Evolutionary conservation across 768 basidiomycete species (phyloP), one percentile per base, ranked within the genome.

Genomic region (Myochromella boudieri): DNA sequence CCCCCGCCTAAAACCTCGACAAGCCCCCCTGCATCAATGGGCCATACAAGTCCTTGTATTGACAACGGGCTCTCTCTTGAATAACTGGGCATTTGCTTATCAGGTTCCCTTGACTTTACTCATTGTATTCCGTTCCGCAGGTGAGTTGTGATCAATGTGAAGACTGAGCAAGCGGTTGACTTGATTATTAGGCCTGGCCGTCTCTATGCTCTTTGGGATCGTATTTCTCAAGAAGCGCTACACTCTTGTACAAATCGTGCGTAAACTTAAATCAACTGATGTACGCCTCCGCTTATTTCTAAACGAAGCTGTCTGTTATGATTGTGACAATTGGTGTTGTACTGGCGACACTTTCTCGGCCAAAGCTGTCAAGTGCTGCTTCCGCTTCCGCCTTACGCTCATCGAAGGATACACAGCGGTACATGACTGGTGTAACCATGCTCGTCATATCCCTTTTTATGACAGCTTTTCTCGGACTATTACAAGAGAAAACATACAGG

Each of bases 41-140:
- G 70, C 75, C 1, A 51, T 81, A 0, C 90, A 91, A 61, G 90
- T 91, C 0, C 56, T 83, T 18, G 72, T 91, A 14, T 71, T 88
- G 46, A 77, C 82, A 3, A 71, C 76, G 10, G 80, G 85, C 27
- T 83, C 84, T 12, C 63, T 91, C 41, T 61, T 94, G 55, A 91
- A 91, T 61, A 92, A 91, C 61, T 85, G 82, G 80, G 87, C 84
- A 1, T 91, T 84, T 59, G 83, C 82, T 0, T 88, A 80, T 61
- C 70, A 82, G 38, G 84, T 92, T 0, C 90, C 89, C 3, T 68
- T 91, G 37, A 81, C 87, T 1, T 67, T 94, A 3, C 80, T 90
- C 54, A 92, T 94, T 54, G 82, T 94, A 21, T 90, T 92, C 63
- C 81, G 91, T 28, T 91, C 88, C 41, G 89, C 87, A 31, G 89